phyloP scores from a whole-genome alignment of 257 asterid species.

The Capsicum baccatum region DNA sequence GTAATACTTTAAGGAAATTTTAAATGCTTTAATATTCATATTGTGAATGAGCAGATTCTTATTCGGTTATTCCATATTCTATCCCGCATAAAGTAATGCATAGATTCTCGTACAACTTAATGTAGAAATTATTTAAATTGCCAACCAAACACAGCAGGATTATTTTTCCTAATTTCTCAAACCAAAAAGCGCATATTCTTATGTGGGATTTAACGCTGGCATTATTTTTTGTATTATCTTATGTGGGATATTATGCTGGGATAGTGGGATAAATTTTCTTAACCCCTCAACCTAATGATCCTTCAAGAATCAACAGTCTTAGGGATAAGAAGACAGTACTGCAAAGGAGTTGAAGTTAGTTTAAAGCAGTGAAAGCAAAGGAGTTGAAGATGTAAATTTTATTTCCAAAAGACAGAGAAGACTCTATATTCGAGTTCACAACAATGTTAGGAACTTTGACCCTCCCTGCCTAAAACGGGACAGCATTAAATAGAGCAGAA shows the following conservation, averaged over 20 bases:
- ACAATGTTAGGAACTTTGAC: background rate
- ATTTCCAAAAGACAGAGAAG: background rate
- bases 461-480: background rate
- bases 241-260: background rate
- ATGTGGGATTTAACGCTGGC: background rate
- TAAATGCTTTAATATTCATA: background rate
- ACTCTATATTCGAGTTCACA: background rate
- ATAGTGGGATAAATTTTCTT: background rate
- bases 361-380: background rate
- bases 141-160: background rate
- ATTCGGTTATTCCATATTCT: constrained; percentile 6
- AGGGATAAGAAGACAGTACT: background rate
- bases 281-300: background rate
- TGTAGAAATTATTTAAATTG: background rate
- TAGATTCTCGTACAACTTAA: background rate
- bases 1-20: background rate
- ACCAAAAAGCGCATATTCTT: background rate
- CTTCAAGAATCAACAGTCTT: too few species aligned
- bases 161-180: background rate
- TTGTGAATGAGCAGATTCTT: background rate
- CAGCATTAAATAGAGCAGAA: background rate
- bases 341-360: background rate
- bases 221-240: background rate
- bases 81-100: background rate
- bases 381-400: background rate